Percentiles rank a stretch among this genome's conserved stretches.
These are phyloP conservation scores for Globisporangium sylvaticum DNA, from an alignment of 352 stramenopile species.

Conservation along the genomic window DNA sequence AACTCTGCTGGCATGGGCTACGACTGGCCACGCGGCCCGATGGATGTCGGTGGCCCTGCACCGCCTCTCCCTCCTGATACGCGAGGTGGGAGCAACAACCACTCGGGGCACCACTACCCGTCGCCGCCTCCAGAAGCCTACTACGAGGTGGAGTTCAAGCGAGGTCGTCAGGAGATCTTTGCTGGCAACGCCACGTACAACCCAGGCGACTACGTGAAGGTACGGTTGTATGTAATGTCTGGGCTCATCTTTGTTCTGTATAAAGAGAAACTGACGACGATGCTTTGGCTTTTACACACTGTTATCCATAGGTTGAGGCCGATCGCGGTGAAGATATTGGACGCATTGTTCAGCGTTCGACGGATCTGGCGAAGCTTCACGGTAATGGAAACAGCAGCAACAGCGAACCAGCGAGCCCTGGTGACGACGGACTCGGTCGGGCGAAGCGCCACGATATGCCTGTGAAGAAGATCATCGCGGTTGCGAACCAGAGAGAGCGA, in stretches of 20 bases:
- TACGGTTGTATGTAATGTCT: conserved; percentile 13
- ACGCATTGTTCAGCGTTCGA: conserved; percentile 87
- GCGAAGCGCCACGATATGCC: conserved; percentile 65
- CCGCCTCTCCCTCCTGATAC: conserved; percentile 65
- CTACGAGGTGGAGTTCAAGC: conserved; percentile 96
- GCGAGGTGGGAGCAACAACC: conserved; percentile 13
- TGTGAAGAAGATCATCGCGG: conserved; percentile 91
- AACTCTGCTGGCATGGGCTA: conserved; percentile 58
- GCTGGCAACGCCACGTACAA: conserved; percentile 84
- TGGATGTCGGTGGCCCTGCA: conserved; percentile 29
- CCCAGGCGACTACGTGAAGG: conserved; percentile 93
- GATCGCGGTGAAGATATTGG: conserved; percentile 97
- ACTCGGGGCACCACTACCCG: conserved; percentile 32
- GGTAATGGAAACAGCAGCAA: conserved; percentile 10
- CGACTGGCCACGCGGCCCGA: conserved; percentile 53
- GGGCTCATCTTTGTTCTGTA: not conserved
- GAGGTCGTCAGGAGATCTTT: conserved; percentile 89
- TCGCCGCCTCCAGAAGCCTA: conserved; percentile 71
- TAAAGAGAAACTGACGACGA: no score
- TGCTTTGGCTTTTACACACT: not conserved
- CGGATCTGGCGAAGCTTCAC: conserved; percentile 77
- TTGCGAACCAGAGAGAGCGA: conserved; percentile 91
- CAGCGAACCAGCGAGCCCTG: conserved; percentile 23
- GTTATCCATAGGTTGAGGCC: conserved; percentile 87
- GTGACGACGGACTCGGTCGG: conserved; percentile 43